Percentiles rank a stretch among this genome's conserved stretches.
Conservation (phyloP, 2,329 filamentous ascomycete genomes). For the Didymella keratinophila region DNA sequence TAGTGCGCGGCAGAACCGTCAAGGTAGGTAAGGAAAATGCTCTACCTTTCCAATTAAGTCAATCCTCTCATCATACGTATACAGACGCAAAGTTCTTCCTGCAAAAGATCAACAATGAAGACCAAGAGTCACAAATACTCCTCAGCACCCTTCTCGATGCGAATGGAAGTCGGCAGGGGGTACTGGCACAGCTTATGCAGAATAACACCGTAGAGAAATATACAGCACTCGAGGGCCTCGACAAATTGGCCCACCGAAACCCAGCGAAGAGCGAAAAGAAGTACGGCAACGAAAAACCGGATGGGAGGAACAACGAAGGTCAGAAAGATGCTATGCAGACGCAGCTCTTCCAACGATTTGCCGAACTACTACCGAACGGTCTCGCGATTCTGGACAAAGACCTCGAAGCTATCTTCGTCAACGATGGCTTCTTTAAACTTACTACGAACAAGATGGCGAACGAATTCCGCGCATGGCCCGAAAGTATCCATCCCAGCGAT, state of each 20-base stretch:
- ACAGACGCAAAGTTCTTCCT: slow-evolving; percentile 42
- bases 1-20: slow-evolving; percentile 46
- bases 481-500: slow-evolving; percentile 56
- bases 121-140: slow-evolving; percentile 33
- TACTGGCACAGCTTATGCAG: slow-evolving; percentile 43
- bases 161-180: slow-evolving; percentile 41
- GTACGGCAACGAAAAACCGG: slow-evolving; percentile 16
- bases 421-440: slow-evolving; percentile 56
- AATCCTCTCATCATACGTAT: slow-evolving; percentile 1
- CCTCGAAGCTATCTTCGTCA: slow-evolving; percentile 57
- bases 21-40: slow-evolving; percentile 48
- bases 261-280: slow-evolving; percentile 22
- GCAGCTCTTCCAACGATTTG: slow-evolving; percentile 55
- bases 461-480: slow-evolving; percentile 56
- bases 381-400: slow-evolving; percentile 56
- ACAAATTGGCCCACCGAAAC: slow-evolving; percentile 27
- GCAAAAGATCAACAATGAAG: slow-evolving; percentile 20
- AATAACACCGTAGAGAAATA: slow-evolving; percentile 32
- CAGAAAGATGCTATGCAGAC: slow-evolving; percentile 49
- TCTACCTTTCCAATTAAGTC: slow-evolving; percentile 4
- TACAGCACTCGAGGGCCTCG: slow-evolving; percentile 37
- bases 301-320: neutral
- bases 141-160: slow-evolving; percentile 46
- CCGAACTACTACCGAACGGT: slow-evolving; percentile 56
- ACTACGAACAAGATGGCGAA: slow-evolving; percentile 53